phyloP scores from a whole-genome alignment of 2,329 filamentous ascomycete genomes.

The Aspergillus pseudoglaucus region DNA sequence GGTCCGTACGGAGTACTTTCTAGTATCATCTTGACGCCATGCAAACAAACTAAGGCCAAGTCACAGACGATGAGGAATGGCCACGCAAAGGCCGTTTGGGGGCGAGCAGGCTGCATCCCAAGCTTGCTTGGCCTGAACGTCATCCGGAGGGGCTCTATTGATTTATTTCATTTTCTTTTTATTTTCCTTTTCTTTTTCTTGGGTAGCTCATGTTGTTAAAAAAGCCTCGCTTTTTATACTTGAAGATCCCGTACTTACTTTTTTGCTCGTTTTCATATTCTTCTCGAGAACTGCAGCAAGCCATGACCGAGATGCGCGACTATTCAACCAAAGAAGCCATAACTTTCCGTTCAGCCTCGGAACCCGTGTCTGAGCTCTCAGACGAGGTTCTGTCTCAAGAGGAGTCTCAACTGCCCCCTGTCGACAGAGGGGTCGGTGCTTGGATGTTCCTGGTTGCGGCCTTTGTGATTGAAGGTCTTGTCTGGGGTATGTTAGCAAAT shows the following conservation, averaged over 20 bases:
- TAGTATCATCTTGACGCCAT: not conserved
- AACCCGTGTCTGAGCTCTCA: not conserved
- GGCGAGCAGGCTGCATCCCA: not conserved
- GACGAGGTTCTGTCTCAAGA: not conserved
- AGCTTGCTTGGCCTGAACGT: not conserved
- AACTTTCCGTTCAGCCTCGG: not conserved
- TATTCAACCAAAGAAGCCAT: not conserved
- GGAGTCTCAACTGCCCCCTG: constrained; percentile 19
- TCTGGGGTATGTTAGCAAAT: constrained; percentile 43
- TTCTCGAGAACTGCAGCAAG: too few species aligned
- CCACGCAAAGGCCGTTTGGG: not conserved
- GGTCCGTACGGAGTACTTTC: not conserved
- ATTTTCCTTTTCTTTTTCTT: too few species aligned
- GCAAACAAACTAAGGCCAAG: not conserved
- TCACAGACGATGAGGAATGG: not conserved
- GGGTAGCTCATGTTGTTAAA: too few species aligned
- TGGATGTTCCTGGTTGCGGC: constrained; percentile 46
- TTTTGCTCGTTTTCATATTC: too few species aligned
- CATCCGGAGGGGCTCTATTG: too few species aligned
- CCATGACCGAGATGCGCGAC: not conserved
- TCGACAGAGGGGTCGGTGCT: constrained; percentile 34
- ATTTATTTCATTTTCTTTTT: too few species aligned
- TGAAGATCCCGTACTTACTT: too few species aligned
- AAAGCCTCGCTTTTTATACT: too few species aligned
- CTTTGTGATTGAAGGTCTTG: constrained; percentile 48